Conservation (phyloP, 1,284 basidiomycete species). For the Irpex rosettiformis region DNA sequence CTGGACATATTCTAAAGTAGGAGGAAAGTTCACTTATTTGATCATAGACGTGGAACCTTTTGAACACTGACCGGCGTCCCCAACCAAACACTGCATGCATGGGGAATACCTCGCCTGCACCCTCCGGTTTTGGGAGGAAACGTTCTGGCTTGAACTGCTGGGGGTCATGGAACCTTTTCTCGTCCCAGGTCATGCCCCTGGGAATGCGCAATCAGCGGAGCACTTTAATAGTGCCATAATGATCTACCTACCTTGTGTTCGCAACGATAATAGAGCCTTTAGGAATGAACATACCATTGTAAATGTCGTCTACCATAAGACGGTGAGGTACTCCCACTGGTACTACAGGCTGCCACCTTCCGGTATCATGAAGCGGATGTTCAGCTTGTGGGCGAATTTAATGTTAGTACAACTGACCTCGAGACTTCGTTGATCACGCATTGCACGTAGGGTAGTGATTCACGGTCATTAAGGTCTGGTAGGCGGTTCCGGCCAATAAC, state of each 20-base stretch:
- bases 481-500: slow-evolving; percentile 14
- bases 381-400: neutral
- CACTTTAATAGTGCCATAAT: slow-evolving; percentile 1
- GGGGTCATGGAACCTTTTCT: slow-evolving; percentile 16
- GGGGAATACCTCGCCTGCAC: neutral
- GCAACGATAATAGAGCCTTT: slow-evolving; percentile 7
- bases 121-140: slow-evolving; percentile 4
- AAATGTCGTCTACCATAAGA: slow-evolving; percentile 6
- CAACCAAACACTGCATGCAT: slow-evolving; percentile 10
- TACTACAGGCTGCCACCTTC: slow-evolving; percentile 7
- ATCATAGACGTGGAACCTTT: no score
- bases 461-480: slow-evolving; percentile 14
- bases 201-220: slow-evolving; percentile 6
- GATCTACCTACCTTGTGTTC: slow-evolving; percentile 9
- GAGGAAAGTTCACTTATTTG: no score
- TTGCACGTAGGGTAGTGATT: slow-evolving; percentile 15
- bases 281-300: slow-evolving; percentile 11
- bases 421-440: slow-evolving; percentile 11
- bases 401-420: slow-evolving; percentile 2
- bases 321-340: slow-evolving; percentile 1
- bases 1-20: neutral
- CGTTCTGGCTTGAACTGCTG: slow-evolving; percentile 18
- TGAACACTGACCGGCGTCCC: slow-evolving; percentile 4
- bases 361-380: neutral
- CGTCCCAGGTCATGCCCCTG: slow-evolving; percentile 14